Evolutionary conservation across 371 early-diverging fungal genomes (phyloP), one percentile per base, ranked within the genome.

Genomic region (Nematocida ironsii): DNA sequence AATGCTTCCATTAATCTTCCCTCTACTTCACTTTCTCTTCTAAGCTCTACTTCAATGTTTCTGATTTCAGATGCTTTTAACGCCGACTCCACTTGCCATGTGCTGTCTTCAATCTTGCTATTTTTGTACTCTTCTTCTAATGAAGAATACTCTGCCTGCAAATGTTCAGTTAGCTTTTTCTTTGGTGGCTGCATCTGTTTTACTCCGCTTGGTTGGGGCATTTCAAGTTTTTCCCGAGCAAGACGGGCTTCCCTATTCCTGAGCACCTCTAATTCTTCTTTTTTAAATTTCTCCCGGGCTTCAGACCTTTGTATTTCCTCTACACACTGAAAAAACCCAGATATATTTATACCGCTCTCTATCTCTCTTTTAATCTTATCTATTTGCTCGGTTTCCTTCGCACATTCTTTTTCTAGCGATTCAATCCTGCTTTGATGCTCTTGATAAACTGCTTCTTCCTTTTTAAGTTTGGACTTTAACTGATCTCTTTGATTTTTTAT

Each of bases 1-100:
- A 88, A 82, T 16, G 47, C 39, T 60, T 85, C 84, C 44, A 87
- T 18, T 67, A 80, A 60, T 47, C 72, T 57, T 23, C 62, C 69
- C 57, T 83, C 85, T 67, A 62, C 52, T 61, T 85, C 73, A 20
- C 72, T 66, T 54, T 82, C 62, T 56, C 74, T 66, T 50, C 71
- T 84, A 42, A 73, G 76, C 45, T 58, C 68, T 57, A 64, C 18
- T 56, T 78, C 75, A 3, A 84, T 44, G 2, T 71, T 73, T 45
- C 83, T 82, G n/a, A 86, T 72, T 54, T 83, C 71, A 9, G 39
- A 55, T 71, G 76, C 67, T 20, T 83, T 68, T 40, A 82, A 50
- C 23, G 60, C 23, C 23, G 81, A 82, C 33, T 83, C 69, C 18
- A 75, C 67, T 54, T 84, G 72, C 60, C 84, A 83, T 27, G 62